phyloP scores from a whole-genome alignment of 2,329 filamentous ascomycete species.

The Fusarium sp. region DNA sequence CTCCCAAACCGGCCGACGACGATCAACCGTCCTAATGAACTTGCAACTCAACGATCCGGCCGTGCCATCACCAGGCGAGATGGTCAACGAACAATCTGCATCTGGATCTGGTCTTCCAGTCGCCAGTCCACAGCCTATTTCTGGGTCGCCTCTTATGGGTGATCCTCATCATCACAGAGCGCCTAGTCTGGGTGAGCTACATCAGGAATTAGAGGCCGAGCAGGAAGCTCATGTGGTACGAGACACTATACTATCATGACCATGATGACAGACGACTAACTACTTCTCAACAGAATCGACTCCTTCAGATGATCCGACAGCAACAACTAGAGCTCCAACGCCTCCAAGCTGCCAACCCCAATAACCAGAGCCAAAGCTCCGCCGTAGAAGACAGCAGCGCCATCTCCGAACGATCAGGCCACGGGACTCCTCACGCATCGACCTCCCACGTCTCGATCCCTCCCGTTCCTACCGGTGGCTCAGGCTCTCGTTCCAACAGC shows the following conservation, averaged over 20 bases:
- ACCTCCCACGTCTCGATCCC: slow-evolving; percentile 49
- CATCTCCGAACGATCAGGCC: slow-evolving; percentile 58
- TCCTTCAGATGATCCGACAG: slow-evolving; percentile 79
- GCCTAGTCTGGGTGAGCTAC: slow-evolving; percentile 79
- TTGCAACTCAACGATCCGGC: slow-evolving; percentile 78
- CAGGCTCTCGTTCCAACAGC: slow-evolving; percentile 63
- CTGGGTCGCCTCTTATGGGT: slow-evolving; percentile 59
- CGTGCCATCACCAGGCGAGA: slow-evolving; percentile 75
- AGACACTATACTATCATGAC: neutral
- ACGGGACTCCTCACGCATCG: slow-evolving; percentile 50
- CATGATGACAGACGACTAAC: slow-evolving; percentile 20
- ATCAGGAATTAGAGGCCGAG: slow-evolving; percentile 82
- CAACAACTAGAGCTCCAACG: slow-evolving; percentile 78
- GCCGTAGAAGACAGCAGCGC: slow-evolving; percentile 60
- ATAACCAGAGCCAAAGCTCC: slow-evolving; percentile 47
- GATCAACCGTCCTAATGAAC: slow-evolving; percentile 78
- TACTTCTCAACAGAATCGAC: slow-evolving; percentile 67
- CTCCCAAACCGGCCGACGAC: slow-evolving; percentile 66
- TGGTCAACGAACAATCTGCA: slow-evolving; percentile 60
- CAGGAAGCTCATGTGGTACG: slow-evolving; percentile 81
- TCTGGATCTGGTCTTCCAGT: slow-evolving; percentile 36
- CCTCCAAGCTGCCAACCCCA: slow-evolving; percentile 61
- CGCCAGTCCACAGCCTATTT: slow-evolving; percentile 59
- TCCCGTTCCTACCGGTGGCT: slow-evolving; percentile 52
- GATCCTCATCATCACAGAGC: slow-evolving; percentile 73